Percentiles rank a stretch among this genome's conserved stretches.
Conservation (phyloP, 2,329 filamentous ascomycete genomes). For the Shiraia sp. region DNA sequence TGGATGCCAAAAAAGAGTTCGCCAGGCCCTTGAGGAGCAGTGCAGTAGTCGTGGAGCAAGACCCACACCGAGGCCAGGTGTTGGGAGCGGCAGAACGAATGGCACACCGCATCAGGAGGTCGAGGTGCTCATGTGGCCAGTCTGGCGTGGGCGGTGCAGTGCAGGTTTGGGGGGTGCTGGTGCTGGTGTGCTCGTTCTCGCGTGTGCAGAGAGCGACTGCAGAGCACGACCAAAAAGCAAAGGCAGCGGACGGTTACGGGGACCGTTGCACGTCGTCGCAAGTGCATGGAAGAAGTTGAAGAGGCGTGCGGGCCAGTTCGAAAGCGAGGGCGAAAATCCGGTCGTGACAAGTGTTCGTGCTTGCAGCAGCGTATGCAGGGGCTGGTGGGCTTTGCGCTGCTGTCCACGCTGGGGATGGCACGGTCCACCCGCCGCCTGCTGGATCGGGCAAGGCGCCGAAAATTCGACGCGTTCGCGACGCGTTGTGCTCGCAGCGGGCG, state of each 20-base stretch:
- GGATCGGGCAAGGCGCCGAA: constrained; percentile 10
- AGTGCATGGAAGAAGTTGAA: constrained; percentile 13
- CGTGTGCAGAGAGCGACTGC: too few relatives aligned
- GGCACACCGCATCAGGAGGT: constrained; percentile 7
- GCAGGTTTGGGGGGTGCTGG: too few relatives aligned
- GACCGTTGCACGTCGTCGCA: constrained; percentile 7
- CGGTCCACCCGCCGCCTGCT: constrained; percentile 11
- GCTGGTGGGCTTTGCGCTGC: constrained; percentile 11
- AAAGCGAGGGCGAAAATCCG: constrained; percentile 19
- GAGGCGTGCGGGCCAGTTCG: too few relatives aligned
- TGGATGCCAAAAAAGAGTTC: background rate
- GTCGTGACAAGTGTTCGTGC: constrained; percentile 35
- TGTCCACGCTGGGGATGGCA: constrained; percentile 6
- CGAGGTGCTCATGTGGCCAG: constrained; percentile 9
- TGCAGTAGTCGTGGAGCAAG: constrained; percentile 21
- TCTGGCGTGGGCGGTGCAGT: too few relatives aligned
- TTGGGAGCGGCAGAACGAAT: constrained; percentile 22
- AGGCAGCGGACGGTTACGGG: constrained; percentile 7
- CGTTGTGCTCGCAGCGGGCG: constrained; percentile 14
- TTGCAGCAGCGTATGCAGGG: constrained; percentile 26
- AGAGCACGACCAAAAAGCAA: constrained; percentile 17
- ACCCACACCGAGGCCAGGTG: constrained; percentile 22
- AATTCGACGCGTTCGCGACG: constrained; percentile 20
- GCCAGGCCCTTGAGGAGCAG: constrained; percentile 3
- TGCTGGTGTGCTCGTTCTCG: constrained; percentile 15